Conservation (phyloP, 2,329 filamentous ascomycete genomes). For the Xenoacremonium recifei region DNA sequence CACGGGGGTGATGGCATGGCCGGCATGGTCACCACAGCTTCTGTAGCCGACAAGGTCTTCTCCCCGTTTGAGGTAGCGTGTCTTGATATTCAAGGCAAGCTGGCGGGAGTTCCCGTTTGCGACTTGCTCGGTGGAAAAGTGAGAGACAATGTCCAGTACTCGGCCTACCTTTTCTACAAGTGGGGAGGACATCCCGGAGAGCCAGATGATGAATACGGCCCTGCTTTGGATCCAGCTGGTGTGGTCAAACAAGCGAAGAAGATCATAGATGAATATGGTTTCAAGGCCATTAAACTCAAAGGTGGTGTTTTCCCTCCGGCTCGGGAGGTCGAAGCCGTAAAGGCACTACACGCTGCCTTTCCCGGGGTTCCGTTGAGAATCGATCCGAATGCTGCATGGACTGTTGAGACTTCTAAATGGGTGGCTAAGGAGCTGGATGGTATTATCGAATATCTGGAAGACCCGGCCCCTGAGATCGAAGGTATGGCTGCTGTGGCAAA, state of each 20-base stretch:
- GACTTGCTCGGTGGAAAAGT: constrained; percentile 39
- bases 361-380: constrained; percentile 35
- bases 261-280: constrained; percentile 41
- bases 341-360: constrained; percentile 35
- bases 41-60: constrained; percentile 40
- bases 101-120: constrained; percentile 37
- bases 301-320: constrained; percentile 40
- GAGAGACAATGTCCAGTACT: constrained; percentile 39
- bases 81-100: constrained; percentile 40
- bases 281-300: constrained; percentile 43
- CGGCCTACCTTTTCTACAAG: constrained; percentile 44
- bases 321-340: constrained; percentile 38
- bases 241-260: constrained; percentile 34
- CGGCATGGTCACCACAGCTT: constrained; percentile 41
- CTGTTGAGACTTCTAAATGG: constrained; percentile 37
- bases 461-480: constrained; percentile 38
- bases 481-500: constrained; percentile 43
- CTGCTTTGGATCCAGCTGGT: constrained; percentile 34
- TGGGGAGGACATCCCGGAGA: constrained; percentile 40
- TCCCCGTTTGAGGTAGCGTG: constrained; percentile 43
- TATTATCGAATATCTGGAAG: constrained; percentile 39
- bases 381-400: constrained; percentile 39
- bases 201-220: constrained; percentile 38
- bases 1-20: constrained; percentile 59
- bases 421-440: constrained; percentile 36